A percentile compares a stretch with the other conserved stretches of the same genome.
Conservation (phyloP, 768 basidiomycete species). For the Clavaria fumosa region DNA sequence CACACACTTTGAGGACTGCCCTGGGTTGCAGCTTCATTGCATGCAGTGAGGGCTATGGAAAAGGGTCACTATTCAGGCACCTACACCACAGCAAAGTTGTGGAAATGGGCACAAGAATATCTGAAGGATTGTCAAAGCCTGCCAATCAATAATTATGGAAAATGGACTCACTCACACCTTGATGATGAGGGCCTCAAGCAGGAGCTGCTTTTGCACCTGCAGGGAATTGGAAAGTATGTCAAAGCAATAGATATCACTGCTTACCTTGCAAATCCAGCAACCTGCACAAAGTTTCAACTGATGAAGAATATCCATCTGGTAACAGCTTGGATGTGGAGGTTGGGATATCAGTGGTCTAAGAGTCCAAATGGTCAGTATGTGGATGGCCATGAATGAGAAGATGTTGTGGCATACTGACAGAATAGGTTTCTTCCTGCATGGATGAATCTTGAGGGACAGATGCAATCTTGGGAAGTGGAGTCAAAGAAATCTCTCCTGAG, state of each 20-base stretch:
- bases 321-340: conserved; percentile 11
- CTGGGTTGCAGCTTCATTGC: no score
- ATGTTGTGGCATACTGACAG: conserved; percentile 19
- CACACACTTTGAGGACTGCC: no score
- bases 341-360: conserved; percentile 9
- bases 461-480: background rate
- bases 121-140: conserved; percentile 11
- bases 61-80: no score
- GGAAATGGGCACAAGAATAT: conserved; percentile 11
- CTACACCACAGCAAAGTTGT: no score
- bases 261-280: no score
- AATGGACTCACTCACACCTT: conserved; percentile 10
- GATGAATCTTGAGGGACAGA: conserved; percentile 5
- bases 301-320: conserved; percentile 4
- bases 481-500: background rate
- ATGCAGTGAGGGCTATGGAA: no score
- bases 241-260: conserved; percentile 9
- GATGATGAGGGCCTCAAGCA: conserved; percentile 14
- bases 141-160: conserved; percentile 11
- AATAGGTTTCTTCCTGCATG: conserved; percentile 12
- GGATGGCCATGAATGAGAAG: conserved; percentile 20
- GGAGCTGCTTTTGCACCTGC: conserved; percentile 12
- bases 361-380: conserved; percentile 15
- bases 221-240: conserved; percentile 11
- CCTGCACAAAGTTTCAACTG: no score